Evolutionary conservation across 495 filamentous ascomycete genomes (phyloP), one percentile per base, ranked within the genome.

Genomic region (Tuber umbilicatum): DNA sequence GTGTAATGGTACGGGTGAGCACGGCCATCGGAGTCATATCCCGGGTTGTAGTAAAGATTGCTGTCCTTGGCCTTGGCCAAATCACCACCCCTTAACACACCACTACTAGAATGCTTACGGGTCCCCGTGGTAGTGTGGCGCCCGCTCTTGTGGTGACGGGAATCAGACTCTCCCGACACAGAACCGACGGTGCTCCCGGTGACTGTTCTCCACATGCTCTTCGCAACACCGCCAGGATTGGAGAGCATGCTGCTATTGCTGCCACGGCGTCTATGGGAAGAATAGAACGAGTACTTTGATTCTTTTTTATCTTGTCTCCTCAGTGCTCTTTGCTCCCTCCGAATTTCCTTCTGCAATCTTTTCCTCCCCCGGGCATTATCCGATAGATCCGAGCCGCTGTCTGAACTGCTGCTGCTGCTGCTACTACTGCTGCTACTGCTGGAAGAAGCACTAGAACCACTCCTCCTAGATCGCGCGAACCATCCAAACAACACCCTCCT

Each of bases 11-110:
- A 50, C 31, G 79, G 78, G 42, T 80, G 73, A n/a, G 79, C 67
- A 14, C 38, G 73, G 17, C 79, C 79, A 68, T 80, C 75, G 27
- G 70, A 23, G 31, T 43, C 67, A 40, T 81, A 81, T 23, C 79
- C 78, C 27, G 79, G 79, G 68, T 81, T 70, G 73, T 81, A 81
- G 68, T 43, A 81, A 70, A 70, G 19, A 14, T n/a, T 68, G 2
- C 40, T 31, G 4, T 70, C 55, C 35, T 64, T 71, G 16, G 71
- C 45, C 37, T 70, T 69, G 71, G 73, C 39, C 41, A 79, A 60
- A 31, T 73, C 72, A 55, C 72, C 78, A 39, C 76, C 76, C 41
- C 70, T 74, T 43, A 78, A 71, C 42, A 50, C 17, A 35, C 76
- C 76, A 67, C 60, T 5, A 67, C 60, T 5, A 41, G 71, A 68